phyloP scores from a whole-genome alignment of 2,329 filamentous ascomycete genomes.

The Trichophyton rubrum region DNA sequence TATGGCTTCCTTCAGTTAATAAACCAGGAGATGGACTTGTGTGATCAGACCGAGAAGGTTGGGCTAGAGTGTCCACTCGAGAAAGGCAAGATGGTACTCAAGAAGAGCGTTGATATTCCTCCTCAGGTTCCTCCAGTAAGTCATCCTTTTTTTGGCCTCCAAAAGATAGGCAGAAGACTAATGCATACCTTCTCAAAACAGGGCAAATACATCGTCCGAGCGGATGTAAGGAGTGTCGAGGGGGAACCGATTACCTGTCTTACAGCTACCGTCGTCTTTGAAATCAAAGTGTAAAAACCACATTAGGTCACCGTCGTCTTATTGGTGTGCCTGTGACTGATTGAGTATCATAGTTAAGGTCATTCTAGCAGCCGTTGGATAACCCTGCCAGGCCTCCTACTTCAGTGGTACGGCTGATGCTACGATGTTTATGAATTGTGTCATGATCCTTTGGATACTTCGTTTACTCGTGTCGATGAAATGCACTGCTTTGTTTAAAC shows the following conservation, averaged over 20 bases:
- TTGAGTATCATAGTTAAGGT: not conserved
- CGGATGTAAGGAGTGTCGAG: conserved; percentile 68
- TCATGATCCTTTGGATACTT: not conserved
- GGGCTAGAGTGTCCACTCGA: conserved; percentile 81
- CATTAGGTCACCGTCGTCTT: not conserved
- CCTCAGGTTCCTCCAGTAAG: conserved; percentile 77
- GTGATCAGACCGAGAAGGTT: conserved; percentile 77
- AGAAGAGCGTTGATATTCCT: conserved; percentile 74
- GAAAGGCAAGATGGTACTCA: conserved; percentile 59
- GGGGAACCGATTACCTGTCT: conserved; percentile 73
- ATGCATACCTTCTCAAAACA: conserved; percentile 24
- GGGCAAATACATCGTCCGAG: conserved; percentile 82
- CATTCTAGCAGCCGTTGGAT: not conserved
- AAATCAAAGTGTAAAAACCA: not conserved
- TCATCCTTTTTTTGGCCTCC: conserved; percentile 16
- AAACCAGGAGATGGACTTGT: conserved; percentile 68
- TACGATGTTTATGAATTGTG: not conserved
- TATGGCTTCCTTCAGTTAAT: conserved; percentile 87
- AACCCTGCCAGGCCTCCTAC: not conserved
- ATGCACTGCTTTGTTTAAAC: not conserved
- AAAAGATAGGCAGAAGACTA: not conserved
- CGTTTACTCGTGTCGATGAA: not conserved
- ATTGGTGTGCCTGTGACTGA: not conserved
- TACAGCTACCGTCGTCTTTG: conserved; percentile 40
- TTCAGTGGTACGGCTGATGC: no score